Evolutionary conservation across 2,329 filamentous ascomycete genomes (phyloP).

Genomic region (Conoideocrella luteorostrata): DNA sequence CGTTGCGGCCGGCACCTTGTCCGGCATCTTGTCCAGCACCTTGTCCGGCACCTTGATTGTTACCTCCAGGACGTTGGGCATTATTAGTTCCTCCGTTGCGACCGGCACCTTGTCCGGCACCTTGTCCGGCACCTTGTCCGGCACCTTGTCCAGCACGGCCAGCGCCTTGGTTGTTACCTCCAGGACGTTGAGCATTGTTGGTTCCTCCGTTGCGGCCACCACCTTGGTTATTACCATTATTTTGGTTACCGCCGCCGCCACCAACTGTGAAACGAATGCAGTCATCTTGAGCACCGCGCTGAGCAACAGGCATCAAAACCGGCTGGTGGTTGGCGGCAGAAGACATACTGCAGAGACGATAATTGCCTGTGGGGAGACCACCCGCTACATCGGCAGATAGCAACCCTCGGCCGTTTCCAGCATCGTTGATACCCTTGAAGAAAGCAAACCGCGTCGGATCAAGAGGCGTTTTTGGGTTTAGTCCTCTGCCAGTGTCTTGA

Average conservation of each 20-base stretch:
- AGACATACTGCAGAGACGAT: conserved; percentile 60
- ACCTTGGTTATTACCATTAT: conserved; percentile 16
- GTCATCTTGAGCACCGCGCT: conserved; percentile 61
- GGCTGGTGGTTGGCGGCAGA: conserved; percentile 60
- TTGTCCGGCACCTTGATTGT: too few species aligned
- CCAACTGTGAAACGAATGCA: conserved; percentile 54
- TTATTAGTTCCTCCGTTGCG: conserved; percentile 7
- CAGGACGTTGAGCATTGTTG: conserved; percentile 11
- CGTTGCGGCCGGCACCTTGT: conserved; percentile 15
- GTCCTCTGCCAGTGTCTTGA: conserved; percentile 45
- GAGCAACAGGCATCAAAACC: conserved; percentile 59
- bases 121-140: too few species aligned
- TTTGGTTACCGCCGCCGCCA: conserved; percentile 14
- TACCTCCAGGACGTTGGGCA: too few species aligned
- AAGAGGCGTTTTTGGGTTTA: conserved; percentile 46
- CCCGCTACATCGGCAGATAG: conserved; percentile 47
- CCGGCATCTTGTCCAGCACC: too few species aligned
- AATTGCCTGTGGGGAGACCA: conserved; percentile 56
- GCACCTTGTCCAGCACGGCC: conserved; percentile 12
- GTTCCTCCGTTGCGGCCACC: conserved; percentile 13
- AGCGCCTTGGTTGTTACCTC: conserved; percentile 14
- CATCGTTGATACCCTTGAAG: conserved; percentile 63
- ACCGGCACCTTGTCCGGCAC: conserved; percentile 1
- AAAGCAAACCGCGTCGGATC: conserved; percentile 51
- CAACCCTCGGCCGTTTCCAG: conserved; percentile 48